Evolutionary conservation across 306 rosid species (phyloP).

Genomic region (Aeschynomene evenia): DNA sequence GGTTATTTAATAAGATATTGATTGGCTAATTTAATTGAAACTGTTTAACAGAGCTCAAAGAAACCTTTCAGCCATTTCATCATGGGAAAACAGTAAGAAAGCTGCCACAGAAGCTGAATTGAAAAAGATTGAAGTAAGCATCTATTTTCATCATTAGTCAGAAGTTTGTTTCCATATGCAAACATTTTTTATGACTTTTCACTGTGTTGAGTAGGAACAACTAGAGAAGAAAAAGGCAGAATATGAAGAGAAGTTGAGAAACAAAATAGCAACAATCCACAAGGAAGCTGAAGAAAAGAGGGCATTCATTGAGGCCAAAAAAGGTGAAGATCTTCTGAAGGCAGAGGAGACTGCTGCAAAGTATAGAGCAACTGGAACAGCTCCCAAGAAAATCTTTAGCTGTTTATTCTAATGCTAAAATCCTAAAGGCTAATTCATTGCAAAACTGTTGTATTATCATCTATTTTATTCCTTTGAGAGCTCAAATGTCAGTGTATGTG

Average conservation of each 20-base stretch:
- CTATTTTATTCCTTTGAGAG: conserved; percentile 7
- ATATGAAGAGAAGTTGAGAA: conserved; percentile 67
- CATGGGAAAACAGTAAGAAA: conserved; percentile 86
- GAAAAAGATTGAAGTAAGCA: conserved; percentile 62
- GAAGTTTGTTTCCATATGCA: neutral
- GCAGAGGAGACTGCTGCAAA: conserved; percentile 86
- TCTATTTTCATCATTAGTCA: neutral
- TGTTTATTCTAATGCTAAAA: conserved; percentile 36
- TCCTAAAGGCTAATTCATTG: neutral
- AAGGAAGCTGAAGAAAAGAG: conserved; percentile 78
- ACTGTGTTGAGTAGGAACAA: conserved; percentile 50
- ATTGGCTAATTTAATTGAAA: conserved; percentile 5
- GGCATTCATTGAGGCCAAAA: conserved; percentile 70
- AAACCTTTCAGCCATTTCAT: conserved; percentile 53
- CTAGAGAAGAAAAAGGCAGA: conserved; percentile 86
- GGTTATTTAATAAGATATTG: conserved; percentile 1
- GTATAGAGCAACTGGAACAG: conserved; percentile 76
- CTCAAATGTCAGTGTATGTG: conserved; percentile 23
- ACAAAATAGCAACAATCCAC: conserved; percentile 72
- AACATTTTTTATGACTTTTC: neutral
- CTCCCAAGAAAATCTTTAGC: conserved; percentile 67
- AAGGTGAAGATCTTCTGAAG: conserved; percentile 72
- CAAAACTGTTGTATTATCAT: conserved; percentile 1
- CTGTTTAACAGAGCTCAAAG: conserved; percentile 63
- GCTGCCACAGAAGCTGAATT: conserved; percentile 70